These are phyloP conservation scores for Amanita bisporigera DNA, from an alignment of 1,284 basidiomycete genomes.

Conservation along the genomic window DNA sequence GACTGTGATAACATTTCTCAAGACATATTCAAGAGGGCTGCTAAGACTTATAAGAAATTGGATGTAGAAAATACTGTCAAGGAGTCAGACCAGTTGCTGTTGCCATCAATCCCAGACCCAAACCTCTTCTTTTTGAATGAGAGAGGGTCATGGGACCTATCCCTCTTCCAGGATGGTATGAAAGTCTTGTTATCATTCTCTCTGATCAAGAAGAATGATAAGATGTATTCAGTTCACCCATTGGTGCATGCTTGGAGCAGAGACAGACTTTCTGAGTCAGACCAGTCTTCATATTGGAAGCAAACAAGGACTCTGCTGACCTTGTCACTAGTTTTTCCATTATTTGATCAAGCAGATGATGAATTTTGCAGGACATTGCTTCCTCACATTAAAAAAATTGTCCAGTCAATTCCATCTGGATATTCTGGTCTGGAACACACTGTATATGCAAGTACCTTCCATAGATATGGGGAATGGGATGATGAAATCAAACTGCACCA, in stretches of 20 bases:
- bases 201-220: not conserved
- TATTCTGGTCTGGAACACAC: too few species aligned
- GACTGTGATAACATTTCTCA: conserved; percentile 17
- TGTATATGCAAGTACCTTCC: too few species aligned
- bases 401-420: too few species aligned
- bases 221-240: conserved; percentile 3
- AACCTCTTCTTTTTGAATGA: not conserved
- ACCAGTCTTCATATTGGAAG: not conserved
- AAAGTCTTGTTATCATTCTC: conserved; percentile 4
- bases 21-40: conserved; percentile 6
- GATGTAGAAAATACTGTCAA: too few species aligned
- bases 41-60: not conserved
- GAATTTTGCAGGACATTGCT: too few species aligned
- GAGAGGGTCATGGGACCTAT: not conserved
- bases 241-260: conserved; percentile 2
- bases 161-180: not conserved
- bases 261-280: not conserved
- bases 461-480: too few species aligned
- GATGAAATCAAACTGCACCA: too few species aligned
- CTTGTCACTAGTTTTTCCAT: too few species aligned
- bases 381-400: too few species aligned
- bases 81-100: not conserved
- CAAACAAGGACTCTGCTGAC: too few species aligned
- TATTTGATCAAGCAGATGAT: too few species aligned
- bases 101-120: not conserved